Percentiles rank a stretch among this genome's conserved stretches.
phyloP scores from a whole-genome alignment of 768 basidiomycete genomes.

The Heimioporus sp. region DNA sequence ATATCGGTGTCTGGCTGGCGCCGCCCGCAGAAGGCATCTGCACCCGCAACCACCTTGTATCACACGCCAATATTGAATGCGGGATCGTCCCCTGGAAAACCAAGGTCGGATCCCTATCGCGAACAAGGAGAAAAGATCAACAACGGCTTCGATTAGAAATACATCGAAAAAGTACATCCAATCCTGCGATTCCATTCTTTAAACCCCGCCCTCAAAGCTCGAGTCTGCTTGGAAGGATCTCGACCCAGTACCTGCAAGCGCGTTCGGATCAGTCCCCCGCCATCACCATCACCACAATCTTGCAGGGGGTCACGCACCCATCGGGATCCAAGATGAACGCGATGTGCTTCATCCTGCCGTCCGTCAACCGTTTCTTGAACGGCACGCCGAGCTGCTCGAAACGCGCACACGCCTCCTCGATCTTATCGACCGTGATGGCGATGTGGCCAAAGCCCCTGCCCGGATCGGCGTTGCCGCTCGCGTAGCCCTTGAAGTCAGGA shows the following conservation, averaged over 20 bases:
- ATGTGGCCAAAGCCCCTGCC: slow-evolving; percentile 84
- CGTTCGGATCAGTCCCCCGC: not conserved
- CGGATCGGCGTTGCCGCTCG: slow-evolving; percentile 82
- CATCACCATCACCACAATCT: not conserved
- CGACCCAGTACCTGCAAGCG: slow-evolving; percentile 57
- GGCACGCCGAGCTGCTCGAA: slow-evolving; percentile 77
- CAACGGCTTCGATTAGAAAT: slow-evolving; percentile 2
- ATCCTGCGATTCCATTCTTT: not conserved
- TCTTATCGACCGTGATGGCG: slow-evolving; percentile 78
- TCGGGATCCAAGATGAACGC: slow-evolving; percentile 87
- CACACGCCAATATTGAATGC: too few relatives aligned
- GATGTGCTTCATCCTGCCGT: slow-evolving; percentile 83
- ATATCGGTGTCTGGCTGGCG: too few relatives aligned
- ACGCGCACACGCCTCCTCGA: slow-evolving; percentile 78
- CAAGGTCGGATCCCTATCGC: too few relatives aligned
- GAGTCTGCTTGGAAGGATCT: slow-evolving; percentile 43
- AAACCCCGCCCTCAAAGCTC: slow-evolving; percentile 18
- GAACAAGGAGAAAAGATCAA: not conserved
- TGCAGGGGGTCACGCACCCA: slow-evolving; percentile 42
- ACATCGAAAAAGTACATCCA: not conserved
- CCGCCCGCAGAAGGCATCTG: too few relatives aligned
- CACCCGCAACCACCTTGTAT: too few relatives aligned
- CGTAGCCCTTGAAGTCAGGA: slow-evolving; percentile 75
- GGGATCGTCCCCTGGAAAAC: too few relatives aligned
- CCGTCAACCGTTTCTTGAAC: slow-evolving; percentile 85